Conservation (phyloP, 2,329 filamentous ascomycete species). For the Neobulgaria alba region DNA sequence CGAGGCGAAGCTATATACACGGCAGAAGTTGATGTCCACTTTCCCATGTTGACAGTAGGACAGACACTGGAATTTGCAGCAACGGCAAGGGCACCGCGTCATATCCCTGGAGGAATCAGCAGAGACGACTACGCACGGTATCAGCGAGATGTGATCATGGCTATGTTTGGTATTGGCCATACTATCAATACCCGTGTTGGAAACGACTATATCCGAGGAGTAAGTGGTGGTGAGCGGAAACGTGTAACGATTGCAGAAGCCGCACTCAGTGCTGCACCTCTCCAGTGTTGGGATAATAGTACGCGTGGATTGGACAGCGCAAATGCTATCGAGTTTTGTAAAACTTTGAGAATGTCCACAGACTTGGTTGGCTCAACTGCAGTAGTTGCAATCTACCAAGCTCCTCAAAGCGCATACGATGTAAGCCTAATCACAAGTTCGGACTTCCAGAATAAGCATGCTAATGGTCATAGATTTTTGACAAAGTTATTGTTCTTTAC, state of each 20-base stretch:
- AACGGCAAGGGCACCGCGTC: conserved; percentile 55
- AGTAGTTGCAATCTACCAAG: conserved; percentile 64
- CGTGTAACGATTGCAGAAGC: conserved; percentile 76
- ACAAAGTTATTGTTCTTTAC: conserved; percentile 28
- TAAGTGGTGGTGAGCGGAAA: conserved; percentile 63
- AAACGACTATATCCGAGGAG: conserved; percentile 59
- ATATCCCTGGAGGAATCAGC: conserved; percentile 50
- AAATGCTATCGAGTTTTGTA: conserved; percentile 64
- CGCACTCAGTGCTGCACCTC: conserved; percentile 45
- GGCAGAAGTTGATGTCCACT: conserved; percentile 65
- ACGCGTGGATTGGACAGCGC: conserved; percentile 66
- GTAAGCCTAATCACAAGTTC: conserved; percentile 25
- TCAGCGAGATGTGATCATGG: conserved; percentile 50
- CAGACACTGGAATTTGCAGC: conserved; percentile 67
- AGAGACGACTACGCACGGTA: conserved; percentile 40
- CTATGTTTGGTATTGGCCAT: conserved; percentile 62
- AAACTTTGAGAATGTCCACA: conserved; percentile 54
- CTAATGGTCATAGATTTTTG: conserved; percentile 39
- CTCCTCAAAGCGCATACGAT: conserved; percentile 59
- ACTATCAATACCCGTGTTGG: conserved; percentile 65
- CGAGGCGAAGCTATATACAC: conserved; percentile 42
- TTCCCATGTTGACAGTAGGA: conserved; percentile 64
- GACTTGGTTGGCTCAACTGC: conserved; percentile 55
- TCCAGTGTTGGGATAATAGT: conserved; percentile 67
- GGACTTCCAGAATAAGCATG: neutral